A percentile compares a stretch with the other conserved stretches of the same genome.
Conservation (phyloP, 495 filamentous ascomycete species). For the Lasiosphaeria miniovina region DNA sequence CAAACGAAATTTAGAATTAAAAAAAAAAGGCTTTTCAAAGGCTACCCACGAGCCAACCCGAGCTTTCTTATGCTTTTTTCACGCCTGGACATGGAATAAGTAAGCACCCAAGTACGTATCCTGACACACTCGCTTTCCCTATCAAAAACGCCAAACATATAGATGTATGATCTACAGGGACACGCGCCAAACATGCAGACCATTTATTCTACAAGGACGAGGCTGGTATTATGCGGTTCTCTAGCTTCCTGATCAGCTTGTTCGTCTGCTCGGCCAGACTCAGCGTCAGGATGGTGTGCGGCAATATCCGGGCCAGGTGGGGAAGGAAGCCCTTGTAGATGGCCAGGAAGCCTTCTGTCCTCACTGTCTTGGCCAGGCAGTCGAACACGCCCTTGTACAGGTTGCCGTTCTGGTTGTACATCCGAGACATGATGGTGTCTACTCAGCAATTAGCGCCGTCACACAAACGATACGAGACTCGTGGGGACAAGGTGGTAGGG, state of each 20-base stretch:
- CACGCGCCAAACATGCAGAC: neutral
- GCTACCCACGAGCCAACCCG: no score
- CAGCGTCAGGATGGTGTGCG: conserved; percentile 91
- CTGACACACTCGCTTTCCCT: no score
- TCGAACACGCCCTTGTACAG: conserved; percentile 91
- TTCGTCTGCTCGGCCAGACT: conserved; percentile 96
- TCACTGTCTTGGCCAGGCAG: conserved; percentile 85
- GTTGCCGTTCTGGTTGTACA: conserved; percentile 99
- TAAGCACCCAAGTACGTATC: no score
- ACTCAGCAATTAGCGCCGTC: neutral
- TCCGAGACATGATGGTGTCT: conserved; percentile 98
- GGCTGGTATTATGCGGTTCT: conserved; percentile 58
- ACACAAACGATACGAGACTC: neutral
- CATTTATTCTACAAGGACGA: conserved; percentile 29
- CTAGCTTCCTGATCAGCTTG: conserved; percentile 77
- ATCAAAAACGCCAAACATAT: neutral
- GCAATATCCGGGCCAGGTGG: conserved; percentile 88
- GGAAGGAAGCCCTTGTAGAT: conserved; percentile 99
- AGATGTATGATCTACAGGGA: neutral
- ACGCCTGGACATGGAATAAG: no score
- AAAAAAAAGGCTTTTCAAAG: no score
- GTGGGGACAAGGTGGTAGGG: neutral
- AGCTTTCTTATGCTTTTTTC: no score
- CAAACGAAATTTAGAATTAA: no score
- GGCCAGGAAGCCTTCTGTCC: conserved; percentile 84